Evolutionary conservation across 371 early-diverging fungal species (phyloP).

Genomic region (Phascolomyces articulosus): DNA sequence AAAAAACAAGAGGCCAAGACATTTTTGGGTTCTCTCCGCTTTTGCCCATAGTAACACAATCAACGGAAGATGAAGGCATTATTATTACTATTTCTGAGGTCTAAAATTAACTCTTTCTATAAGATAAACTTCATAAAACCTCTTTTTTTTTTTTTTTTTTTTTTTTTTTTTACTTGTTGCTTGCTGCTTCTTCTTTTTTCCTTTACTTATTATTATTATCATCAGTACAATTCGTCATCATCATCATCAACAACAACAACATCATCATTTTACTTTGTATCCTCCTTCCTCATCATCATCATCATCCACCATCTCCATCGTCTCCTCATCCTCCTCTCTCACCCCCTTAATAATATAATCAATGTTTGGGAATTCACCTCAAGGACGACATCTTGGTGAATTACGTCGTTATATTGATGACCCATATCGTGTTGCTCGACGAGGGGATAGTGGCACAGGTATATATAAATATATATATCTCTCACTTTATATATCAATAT

Average conservation of each 20-base stretch:
- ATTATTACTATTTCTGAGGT: neutral
- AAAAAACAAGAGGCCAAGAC: neutral
- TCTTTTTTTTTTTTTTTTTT: neutral
- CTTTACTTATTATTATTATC: too few relatives aligned
- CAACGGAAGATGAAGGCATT: constrained; percentile 5
- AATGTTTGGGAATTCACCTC: neutral
- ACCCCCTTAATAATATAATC: too few relatives aligned
- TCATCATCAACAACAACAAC: too few relatives aligned
- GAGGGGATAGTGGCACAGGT: constrained; percentile 1
- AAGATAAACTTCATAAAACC: neutral
- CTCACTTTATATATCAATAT: too few relatives aligned
- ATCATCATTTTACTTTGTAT: neutral
- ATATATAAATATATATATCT: too few relatives aligned
- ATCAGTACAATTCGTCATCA: too few relatives aligned
- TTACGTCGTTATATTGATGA: constrained; percentile 1
- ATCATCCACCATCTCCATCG: neutral
- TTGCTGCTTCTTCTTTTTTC: too few relatives aligned
- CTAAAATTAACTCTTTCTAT: constrained; percentile 1
- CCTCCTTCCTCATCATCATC: neutral
- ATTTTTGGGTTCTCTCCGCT: neutral
- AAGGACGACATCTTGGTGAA: neutral
- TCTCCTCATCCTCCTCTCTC: neutral
- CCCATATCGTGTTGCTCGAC: constrained; percentile 11
- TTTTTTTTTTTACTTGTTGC: neutral
- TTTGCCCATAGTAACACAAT: neutral